Base-by-base conservation (phyloP, 768 basidiomycete species). In the Termitomyces sp. region DNA sequence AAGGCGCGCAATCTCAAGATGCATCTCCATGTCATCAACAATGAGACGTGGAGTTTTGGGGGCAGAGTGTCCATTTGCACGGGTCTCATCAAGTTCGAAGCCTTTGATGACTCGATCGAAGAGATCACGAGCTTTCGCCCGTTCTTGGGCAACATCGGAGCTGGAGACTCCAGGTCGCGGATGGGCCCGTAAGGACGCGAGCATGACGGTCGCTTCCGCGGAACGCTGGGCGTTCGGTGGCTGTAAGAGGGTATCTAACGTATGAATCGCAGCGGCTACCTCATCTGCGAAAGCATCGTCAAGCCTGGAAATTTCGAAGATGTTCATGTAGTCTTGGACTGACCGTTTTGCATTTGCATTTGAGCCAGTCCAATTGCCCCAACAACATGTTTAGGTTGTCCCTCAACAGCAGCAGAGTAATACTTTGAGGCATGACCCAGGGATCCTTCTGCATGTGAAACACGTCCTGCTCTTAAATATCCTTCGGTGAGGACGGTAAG, bases 311-410 rank as follows among this genome's bases (percentile, higher is more conserved):
- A 40, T 11, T 22, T 50, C 50, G 18, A 22, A 7, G 9, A 20
- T 55, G 59, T 16, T n/a, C 46, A 45, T 59, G 58, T 7, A 45
- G n/a, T 33, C 28, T 49, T 48, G 39, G 38, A 59, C 68, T 39
- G 52, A 94, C 95, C 90, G 51, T 87, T 89, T 52, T 87, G 84
- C 74, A 97, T 83, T 66, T 94, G 92, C 78, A 92, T 85, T 66
- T 95, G 93, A 0, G 93, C 94, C 63, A 91, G 78, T 2, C 94
- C 95, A 52, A 98, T 84, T 18, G 90, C 88, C 1, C 91, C 92
- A 22, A 92, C 74, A 44, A 91, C 78, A 66, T 92, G 86, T 58
- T 90, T 90, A 0, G 88, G 86, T 28, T 88, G 84, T 18, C 88
- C 84, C 68, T 91, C 81, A 42, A 82, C 78, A 52, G 91, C 87